Conservation (phyloP, 768 basidiomycete genomes). For the Lactarius sanguifluus region DNA sequence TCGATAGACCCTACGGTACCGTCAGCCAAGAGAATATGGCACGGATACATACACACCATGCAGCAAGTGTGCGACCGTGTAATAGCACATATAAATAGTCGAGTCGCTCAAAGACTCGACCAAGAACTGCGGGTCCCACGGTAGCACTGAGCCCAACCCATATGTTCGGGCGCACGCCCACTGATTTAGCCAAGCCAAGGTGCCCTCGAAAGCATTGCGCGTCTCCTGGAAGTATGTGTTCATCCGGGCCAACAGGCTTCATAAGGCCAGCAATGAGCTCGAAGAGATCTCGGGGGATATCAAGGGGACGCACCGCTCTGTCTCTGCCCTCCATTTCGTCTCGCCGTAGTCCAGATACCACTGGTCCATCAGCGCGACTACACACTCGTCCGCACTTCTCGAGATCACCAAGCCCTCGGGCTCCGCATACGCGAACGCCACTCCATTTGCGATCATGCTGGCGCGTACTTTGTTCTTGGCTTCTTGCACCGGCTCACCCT, state of each 20-base stretch:
- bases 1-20: slow-evolving; percentile 60
- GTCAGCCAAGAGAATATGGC: slow-evolving; percentile 20
- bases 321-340: slow-evolving; percentile 78
- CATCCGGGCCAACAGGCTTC: slow-evolving; percentile 79
- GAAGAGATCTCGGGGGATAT: slow-evolving; percentile 4
- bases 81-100: slow-evolving; percentile 98
- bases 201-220: slow-evolving; percentile 86
- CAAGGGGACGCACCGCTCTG: slow-evolving; percentile 63
- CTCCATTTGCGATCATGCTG: slow-evolving; percentile 70
- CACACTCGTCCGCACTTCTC: slow-evolving; percentile 94
- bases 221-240: slow-evolving; percentile 91
- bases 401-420: slow-evolving; percentile 90
- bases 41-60: slow-evolving; percentile 59
- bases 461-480: slow-evolving; percentile 89
- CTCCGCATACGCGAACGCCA: slow-evolving; percentile 92
- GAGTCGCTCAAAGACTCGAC: slow-evolving; percentile 97
- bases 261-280: slow-evolving; percentile 8
- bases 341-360: slow-evolving; percentile 99
- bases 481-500: slow-evolving; percentile 84
- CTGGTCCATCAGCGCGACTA: slow-evolving; percentile 97
- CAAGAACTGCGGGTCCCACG: slow-evolving; percentile 96
- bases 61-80: slow-evolving; percentile 88
- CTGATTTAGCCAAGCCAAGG: slow-evolving; percentile 92
- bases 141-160: slow-evolving; percentile 91
- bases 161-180: slow-evolving; percentile 99